Conservation (phyloP, 352 stramenopile genomes). For the Pseudoperonospora humuli region DNA sequence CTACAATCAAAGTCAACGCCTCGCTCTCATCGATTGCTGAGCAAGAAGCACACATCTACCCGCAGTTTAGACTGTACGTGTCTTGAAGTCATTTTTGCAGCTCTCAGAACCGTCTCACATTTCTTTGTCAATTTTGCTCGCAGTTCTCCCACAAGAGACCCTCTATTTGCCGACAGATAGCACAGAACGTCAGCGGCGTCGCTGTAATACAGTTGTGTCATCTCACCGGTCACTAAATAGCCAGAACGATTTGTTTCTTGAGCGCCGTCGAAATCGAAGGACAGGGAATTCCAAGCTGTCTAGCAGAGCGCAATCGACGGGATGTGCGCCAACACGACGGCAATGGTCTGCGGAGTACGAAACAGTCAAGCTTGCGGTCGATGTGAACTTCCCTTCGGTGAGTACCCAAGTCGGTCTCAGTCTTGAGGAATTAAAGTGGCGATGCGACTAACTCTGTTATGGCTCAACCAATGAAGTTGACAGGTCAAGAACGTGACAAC, state of each 20-base stretch:
- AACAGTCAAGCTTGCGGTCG: neutral
- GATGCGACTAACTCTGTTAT: conserved; percentile 28
- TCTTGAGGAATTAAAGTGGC: conserved; percentile 32
- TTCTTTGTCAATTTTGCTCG: neutral
- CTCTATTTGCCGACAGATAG: conserved; percentile 20
- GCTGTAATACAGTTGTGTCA: conserved; percentile 15
- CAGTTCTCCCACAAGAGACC: conserved; percentile 21
- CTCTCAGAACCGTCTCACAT: conserved; percentile 4
- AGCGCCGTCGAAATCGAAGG: conserved; percentile 14
- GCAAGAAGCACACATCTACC: neutral
- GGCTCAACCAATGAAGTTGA: conserved; percentile 15
- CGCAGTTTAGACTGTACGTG: conserved; percentile 21
- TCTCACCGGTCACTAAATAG: conserved; percentile 2
- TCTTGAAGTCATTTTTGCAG: neutral
- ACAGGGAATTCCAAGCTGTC: conserved; percentile 22
- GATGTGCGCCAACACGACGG: conserved; percentile 1
- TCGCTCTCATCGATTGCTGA: neutral
- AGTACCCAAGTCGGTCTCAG: conserved; percentile 21
- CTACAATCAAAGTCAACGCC: conserved; percentile 1
- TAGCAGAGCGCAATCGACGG: conserved; percentile 15
- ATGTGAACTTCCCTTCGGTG: conserved; percentile 12
- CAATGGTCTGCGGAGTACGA: conserved; percentile 5
- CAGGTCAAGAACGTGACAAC: conserved; percentile 7
- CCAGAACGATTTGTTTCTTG: conserved; percentile 7
- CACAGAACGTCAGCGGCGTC: conserved; percentile 11